A percentile compares a stretch with the other conserved stretches of the same genome.
phyloP scores from a whole-genome alignment of 2,329 filamentous ascomycete species.

The Pseudohalonectria lignicola region DNA sequence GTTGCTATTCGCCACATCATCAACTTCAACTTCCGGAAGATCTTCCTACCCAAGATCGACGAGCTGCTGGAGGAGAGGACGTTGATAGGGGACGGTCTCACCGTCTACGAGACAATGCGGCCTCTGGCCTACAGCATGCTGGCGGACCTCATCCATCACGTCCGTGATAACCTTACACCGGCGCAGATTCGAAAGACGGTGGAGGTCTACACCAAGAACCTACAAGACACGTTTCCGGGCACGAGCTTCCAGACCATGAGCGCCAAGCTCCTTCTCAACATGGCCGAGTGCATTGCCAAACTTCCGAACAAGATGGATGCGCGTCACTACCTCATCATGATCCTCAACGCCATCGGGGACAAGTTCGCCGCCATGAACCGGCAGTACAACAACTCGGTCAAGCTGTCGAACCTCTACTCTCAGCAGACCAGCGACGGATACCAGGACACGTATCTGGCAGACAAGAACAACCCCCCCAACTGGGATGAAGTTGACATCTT shows the following conservation, averaged over 20 bases:
- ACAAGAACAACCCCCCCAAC: slow-evolving; percentile 69
- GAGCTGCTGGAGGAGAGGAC: slow-evolving; percentile 90
- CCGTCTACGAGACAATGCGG: slow-evolving; percentile 92
- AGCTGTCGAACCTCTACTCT: slow-evolving; percentile 69
- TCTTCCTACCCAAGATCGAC: slow-evolving; percentile 90
- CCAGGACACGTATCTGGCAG: slow-evolving; percentile 73
- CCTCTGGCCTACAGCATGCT: slow-evolving; percentile 97
- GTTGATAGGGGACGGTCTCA: slow-evolving; percentile 88
- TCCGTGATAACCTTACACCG: slow-evolving; percentile 76
- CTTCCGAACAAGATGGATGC: slow-evolving; percentile 89
- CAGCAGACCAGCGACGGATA: slow-evolving; percentile 53
- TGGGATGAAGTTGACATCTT: slow-evolving; percentile 99
- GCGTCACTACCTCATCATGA: slow-evolving; percentile 91
- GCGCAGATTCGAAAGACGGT: slow-evolving; percentile 93
- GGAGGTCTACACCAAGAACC: slow-evolving; percentile 91
- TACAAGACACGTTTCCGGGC: slow-evolving; percentile 91
- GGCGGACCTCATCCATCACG: slow-evolving; percentile 93
- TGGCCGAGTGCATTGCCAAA: slow-evolving; percentile 96
- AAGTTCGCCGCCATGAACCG: slow-evolving; percentile 98
- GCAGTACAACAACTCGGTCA: slow-evolving; percentile 89
- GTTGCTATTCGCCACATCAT: slow-evolving; percentile 98
- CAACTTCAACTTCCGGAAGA: slow-evolving; percentile 95
- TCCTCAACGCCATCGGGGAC: slow-evolving; percentile 93
- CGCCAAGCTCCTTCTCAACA: slow-evolving; percentile 89
- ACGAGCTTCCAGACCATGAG: slow-evolving; percentile 99